Conservation (phyloP, 169 alveolate genomes). For the Cryptosporidium andersoni region DNA sequence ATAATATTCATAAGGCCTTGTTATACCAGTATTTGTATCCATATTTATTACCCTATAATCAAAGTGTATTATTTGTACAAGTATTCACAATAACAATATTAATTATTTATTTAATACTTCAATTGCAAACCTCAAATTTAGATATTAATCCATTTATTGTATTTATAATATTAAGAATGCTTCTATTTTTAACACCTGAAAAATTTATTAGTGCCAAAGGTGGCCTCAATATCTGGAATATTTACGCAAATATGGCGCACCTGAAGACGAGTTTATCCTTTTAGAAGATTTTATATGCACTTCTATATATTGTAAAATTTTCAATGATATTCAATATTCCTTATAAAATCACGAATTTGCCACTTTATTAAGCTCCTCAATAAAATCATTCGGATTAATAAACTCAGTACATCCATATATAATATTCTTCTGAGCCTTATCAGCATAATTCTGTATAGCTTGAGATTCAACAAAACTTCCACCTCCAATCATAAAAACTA, state of each 20-base stretch:
- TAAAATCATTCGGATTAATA: slow-evolving; percentile 73
- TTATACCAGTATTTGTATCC: slow-evolving; percentile 22
- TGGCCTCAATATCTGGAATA: no score
- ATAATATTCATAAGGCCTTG: slow-evolving; percentile 17
- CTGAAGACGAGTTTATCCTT: no score
- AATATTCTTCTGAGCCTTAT: slow-evolving; percentile 75
- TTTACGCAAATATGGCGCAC: no score
- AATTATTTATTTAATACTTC: no score
- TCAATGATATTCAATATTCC: background rate
- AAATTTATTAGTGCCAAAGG: no score
- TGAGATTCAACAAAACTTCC: slow-evolving; percentile 83
- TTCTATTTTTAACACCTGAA: no score
- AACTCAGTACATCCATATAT: slow-evolving; percentile 78
- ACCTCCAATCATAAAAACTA: slow-evolving; percentile 83
- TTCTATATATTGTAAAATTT: background rate
- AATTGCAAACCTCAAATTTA: no score
- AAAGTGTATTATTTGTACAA: background rate
- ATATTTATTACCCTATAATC: background rate
- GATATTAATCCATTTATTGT: no score
- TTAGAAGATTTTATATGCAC: background rate
- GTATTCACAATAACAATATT: no score
- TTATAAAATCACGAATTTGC: background rate
- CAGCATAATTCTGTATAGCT: slow-evolving; percentile 78
- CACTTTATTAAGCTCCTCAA: slow-evolving; percentile 68
- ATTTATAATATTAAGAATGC: no score